Base-by-base conservation (phyloP, 805 yeast species). In the Lachancea lanzarotensis region DNA sequence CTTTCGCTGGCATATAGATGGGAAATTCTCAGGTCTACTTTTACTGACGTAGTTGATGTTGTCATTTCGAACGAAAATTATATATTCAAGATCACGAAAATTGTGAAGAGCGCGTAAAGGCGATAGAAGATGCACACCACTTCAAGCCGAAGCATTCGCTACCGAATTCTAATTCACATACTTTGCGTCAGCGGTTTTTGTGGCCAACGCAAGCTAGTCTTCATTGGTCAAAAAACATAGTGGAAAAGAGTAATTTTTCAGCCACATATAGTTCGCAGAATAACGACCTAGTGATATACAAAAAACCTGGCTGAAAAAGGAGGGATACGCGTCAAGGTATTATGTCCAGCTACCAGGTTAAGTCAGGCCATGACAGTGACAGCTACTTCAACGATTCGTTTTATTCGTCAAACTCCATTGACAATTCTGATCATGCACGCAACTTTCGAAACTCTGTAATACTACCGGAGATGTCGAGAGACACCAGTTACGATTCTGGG, bases 361-460 rank as follows among this genome's bases (percentile, higher is more conserved):
- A 25, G 15, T 11, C 43, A 19, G 22, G 30, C 15, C 22, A 32
- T 18, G 32, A 33, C 8, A 22, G 38, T 11, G 43, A 40, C 7
- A 33, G 37, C 31, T 31, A 40, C 17, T 33, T 32, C 29, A 33
- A 27, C 15, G 44, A 41, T 13, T n/a, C 44, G 2, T 62, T 62
- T 38, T 62, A 58, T 42, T 56, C 64, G 3, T 61, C 66, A 1
- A 51, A 43, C 5, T 55, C 64, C 2, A 52, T 54, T 4, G 56
- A 58, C 35, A 56, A 57, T 0, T 35, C 57, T 13, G 66, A 61
- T 20, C 69, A 65, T 49, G 65, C 62, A 4, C 52, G 56, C 22
- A 60, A 56, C 31, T 59, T 65, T 33, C 54, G 68, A 48, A 59
- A 63, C 43, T 65, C 69, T 2, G 40, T 65, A 30, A 43, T 65